Conservation (phyloP, 257 asterid species). For the Petunia axillaris region DNA sequence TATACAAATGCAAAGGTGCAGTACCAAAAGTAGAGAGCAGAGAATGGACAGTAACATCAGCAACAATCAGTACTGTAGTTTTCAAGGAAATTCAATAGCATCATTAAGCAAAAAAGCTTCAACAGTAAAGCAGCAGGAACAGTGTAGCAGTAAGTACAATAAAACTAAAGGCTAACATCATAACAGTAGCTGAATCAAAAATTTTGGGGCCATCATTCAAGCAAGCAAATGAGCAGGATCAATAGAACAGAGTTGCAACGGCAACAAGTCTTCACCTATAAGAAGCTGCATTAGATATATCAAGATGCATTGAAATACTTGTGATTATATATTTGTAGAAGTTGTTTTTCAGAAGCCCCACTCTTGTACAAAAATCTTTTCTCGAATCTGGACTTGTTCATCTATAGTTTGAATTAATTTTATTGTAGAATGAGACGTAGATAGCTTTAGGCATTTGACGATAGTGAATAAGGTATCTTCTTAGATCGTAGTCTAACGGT, state of each 20-base stretch:
- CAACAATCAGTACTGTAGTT: too few relatives aligned
- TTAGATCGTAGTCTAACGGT: conserved; percentile 62
- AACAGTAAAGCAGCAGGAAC: too few relatives aligned
- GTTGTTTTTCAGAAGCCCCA: conserved; percentile 45
- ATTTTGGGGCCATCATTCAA: too few relatives aligned
- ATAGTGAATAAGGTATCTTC: conserved; percentile 49
- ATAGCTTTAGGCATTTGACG: conserved; percentile 64
- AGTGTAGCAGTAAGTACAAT: too few relatives aligned
- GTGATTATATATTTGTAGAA: conserved; percentile 42
- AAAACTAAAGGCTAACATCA: too few relatives aligned
- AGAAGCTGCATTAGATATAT: background rate
- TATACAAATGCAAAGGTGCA: too few relatives aligned
- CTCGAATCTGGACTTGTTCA: conserved; percentile 37
- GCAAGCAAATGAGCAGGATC: too few relatives aligned
- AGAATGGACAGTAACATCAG: too few relatives aligned
- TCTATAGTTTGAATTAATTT: conserved; percentile 37
- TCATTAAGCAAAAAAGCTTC: too few relatives aligned
- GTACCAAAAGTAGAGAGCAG: too few relatives aligned
- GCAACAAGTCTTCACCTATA: conserved; percentile 42
- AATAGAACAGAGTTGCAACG: conserved; percentile 42
- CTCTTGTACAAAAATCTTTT: conserved; percentile 37
- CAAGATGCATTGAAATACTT: conserved; percentile 56
- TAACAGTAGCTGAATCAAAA: too few relatives aligned
- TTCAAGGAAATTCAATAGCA: too few relatives aligned
- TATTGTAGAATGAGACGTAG: conserved; percentile 52